Conservation (phyloP, 2,329 filamentous ascomycete genomes). For the Diaporthe vexans region DNA sequence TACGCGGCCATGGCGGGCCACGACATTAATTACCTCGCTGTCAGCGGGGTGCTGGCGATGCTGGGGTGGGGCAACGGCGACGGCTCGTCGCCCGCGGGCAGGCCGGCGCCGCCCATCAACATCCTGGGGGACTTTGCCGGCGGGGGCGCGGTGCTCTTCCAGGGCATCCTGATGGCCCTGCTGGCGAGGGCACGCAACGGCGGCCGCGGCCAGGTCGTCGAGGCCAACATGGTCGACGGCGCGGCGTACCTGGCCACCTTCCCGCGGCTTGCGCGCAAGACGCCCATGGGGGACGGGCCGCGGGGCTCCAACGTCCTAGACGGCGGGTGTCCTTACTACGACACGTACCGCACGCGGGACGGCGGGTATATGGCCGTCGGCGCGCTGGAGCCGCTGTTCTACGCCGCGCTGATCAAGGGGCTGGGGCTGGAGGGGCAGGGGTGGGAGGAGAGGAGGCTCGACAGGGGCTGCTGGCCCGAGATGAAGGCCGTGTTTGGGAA, state of each 20-base stretch:
- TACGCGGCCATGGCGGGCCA: slow-evolving; percentile 93
- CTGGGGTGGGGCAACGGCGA: slow-evolving; percentile 71
- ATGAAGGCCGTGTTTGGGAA: slow-evolving; percentile 72
- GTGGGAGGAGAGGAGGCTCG: slow-evolving; percentile 67
- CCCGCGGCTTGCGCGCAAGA: slow-evolving; percentile 77
- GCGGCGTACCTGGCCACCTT: slow-evolving; percentile 83
- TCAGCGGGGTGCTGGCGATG: slow-evolving; percentile 83
- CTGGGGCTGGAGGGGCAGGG: slow-evolving; percentile 69
- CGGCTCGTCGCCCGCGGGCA: slow-evolving; percentile 55
- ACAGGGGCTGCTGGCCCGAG: slow-evolving; percentile 76
- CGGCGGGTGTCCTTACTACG: slow-evolving; percentile 89
- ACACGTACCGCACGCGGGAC: slow-evolving; percentile 88
- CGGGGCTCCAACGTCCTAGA: slow-evolving; percentile 86
- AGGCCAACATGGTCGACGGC: slow-evolving; percentile 98
- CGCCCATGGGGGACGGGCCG: slow-evolving; percentile 70
- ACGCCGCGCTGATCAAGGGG: slow-evolving; percentile 74
- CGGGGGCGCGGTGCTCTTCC: slow-evolving; percentile 84
- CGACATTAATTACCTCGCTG: slow-evolving; percentile 96
- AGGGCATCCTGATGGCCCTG: slow-evolving; percentile 86
- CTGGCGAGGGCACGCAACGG: slow-evolving; percentile 65
- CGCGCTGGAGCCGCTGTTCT: slow-evolving; percentile 91
- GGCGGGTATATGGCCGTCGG: slow-evolving; percentile 88
- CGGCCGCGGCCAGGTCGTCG: slow-evolving; percentile 87
- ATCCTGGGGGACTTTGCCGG: slow-evolving; percentile 93
- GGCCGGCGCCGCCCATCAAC: slow-evolving; percentile 85